A percentile compares a stretch with the other conserved stretches of the same genome.
Conservation (phyloP, 2,329 filamentous ascomycete species). For the Berkeleyomyces basicola region DNA sequence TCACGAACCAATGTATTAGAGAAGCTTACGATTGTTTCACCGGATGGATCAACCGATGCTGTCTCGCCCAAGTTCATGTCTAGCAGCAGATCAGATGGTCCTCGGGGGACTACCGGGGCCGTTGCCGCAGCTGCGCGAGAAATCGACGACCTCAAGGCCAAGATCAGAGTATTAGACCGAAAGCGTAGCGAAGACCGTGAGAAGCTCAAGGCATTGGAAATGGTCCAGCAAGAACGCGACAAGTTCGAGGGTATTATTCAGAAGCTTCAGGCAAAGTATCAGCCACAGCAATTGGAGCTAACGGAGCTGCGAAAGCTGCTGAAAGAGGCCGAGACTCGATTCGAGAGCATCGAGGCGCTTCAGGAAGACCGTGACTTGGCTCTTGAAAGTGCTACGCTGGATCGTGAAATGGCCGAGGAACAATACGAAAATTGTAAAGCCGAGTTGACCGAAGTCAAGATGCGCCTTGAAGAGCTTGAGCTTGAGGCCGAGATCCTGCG, state of each 20-base stretch:
- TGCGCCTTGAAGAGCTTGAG: constrained; percentile 66
- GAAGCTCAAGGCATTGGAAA: constrained; percentile 62
- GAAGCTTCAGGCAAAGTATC: constrained; percentile 78
- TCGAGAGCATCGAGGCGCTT: constrained; percentile 39
- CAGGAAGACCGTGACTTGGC: constrained; percentile 74
- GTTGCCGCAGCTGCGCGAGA: constrained; percentile 43
- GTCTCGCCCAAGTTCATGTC: constrained; percentile 18
- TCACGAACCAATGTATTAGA: constrained; percentile 33
- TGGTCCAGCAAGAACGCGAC: constrained; percentile 58
- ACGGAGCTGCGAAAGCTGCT: constrained; percentile 58
- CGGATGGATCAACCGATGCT: constrained; percentile 14
- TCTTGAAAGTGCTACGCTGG: constrained; percentile 73
- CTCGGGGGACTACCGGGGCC: constrained; percentile 25
- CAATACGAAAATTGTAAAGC: constrained; percentile 66
- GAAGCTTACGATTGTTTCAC: constrained; percentile 21
- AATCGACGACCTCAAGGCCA: constrained; percentile 76
- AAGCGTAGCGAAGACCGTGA: constrained; percentile 76
- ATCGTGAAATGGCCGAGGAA: constrained; percentile 94
- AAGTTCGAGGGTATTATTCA: constrained; percentile 74
- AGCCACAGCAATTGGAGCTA: constrained; percentile 68
- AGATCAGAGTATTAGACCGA: constrained; percentile 72
- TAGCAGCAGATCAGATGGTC: constrained; percentile 8
- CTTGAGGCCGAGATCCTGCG: constrained; percentile 74
- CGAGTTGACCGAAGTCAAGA: constrained; percentile 62
- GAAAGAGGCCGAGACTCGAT: constrained; percentile 54